These are phyloP conservation scores for Laetiporus sulphureus DNA, from an alignment of 1,284 basidiomycete genomes.

Conservation along the genomic window DNA sequence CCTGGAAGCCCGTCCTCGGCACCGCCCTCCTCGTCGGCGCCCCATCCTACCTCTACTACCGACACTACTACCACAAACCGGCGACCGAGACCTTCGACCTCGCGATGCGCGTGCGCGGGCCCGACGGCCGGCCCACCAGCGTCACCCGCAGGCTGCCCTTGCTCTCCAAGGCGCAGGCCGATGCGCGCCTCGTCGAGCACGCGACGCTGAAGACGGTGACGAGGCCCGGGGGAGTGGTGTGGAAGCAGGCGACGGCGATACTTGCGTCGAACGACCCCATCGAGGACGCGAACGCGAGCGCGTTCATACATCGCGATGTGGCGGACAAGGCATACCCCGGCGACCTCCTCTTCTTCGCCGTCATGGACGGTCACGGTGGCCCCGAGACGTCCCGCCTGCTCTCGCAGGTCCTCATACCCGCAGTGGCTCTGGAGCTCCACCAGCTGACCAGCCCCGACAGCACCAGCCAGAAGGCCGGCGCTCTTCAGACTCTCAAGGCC, in stretches of 20 bases:
- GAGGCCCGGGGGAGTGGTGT: conserved; percentile 48
- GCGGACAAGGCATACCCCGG: conserved; percentile 51
- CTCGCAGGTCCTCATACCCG: conserved; percentile 81
- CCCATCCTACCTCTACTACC: conserved; percentile 45
- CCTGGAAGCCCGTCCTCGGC: conserved; percentile 58
- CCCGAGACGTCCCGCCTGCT: conserved; percentile 82
- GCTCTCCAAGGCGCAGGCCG: conserved; percentile 48
- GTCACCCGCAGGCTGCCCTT: conserved; percentile 47
- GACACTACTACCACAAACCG: conserved; percentile 25
- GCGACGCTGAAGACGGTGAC: conserved; percentile 38
- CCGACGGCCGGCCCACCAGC: conserved; percentile 56
- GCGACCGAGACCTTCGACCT: conserved; percentile 45
- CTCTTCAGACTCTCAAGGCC: conserved; percentile 36
- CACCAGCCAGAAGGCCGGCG: conserved; percentile 22
- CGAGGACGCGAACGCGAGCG: conserved; percentile 79
- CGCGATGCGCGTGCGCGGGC: conserved; percentile 42
- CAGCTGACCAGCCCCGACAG: conserved; percentile 37
- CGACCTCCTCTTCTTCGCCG: conserved; percentile 77
- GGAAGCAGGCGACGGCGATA: conserved; percentile 73
- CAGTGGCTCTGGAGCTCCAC: conserved; percentile 75
- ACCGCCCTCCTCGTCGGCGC: conserved; percentile 39
- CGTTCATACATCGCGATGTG: conserved; percentile 60
- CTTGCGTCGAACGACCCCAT: conserved; percentile 85
- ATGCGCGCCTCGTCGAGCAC: conserved; percentile 54
- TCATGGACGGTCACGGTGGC: conserved; percentile 93